Evolutionary conservation across 2,329 filamentous ascomycete genomes (phyloP).

Genomic region (Fusarium bactridioides): DNA sequence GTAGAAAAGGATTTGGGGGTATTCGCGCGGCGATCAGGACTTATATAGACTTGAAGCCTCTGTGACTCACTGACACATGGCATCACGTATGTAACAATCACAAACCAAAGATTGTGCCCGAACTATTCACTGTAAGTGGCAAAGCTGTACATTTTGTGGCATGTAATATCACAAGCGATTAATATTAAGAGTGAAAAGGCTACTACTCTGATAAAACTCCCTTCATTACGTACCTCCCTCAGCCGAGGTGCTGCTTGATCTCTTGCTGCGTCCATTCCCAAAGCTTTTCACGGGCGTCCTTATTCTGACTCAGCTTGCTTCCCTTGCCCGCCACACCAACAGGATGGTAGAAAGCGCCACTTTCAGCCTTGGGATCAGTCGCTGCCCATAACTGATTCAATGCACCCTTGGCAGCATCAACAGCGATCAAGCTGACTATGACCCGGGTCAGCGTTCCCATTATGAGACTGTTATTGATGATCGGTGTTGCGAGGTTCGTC

Average conservation of each 20-base stretch:
- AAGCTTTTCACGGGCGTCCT: neutral
- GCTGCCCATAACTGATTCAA: neutral
- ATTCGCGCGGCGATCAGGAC: fast-evolving
- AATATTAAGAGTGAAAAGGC: neutral
- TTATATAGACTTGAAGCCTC: neutral
- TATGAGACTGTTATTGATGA: neutral
- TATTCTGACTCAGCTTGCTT: neutral
- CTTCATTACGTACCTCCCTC: fast-evolving
- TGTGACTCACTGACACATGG: neutral
- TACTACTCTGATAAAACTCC: neutral
- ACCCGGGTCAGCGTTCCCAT: neutral
- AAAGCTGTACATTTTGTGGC: fast-evolving
- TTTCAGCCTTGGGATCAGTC: neutral
- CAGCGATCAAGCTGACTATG: fast-evolving
- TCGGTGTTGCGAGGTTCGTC: neutral
- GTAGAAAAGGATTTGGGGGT: fast-evolving
- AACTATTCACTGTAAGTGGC: too few species aligned
- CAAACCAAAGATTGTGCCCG: too few species aligned
- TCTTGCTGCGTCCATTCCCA: constrained; percentile 10
- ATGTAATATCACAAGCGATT: neutral
- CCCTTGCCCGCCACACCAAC: constrained; percentile 2
- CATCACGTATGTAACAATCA: fast-evolving
- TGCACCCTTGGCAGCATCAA: neutral
- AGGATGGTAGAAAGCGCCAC: constrained; percentile 1
- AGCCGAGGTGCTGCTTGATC: neutral